Base-by-base conservation (phyloP, 345 rosid species). In the Salix suchowensis region DNA sequence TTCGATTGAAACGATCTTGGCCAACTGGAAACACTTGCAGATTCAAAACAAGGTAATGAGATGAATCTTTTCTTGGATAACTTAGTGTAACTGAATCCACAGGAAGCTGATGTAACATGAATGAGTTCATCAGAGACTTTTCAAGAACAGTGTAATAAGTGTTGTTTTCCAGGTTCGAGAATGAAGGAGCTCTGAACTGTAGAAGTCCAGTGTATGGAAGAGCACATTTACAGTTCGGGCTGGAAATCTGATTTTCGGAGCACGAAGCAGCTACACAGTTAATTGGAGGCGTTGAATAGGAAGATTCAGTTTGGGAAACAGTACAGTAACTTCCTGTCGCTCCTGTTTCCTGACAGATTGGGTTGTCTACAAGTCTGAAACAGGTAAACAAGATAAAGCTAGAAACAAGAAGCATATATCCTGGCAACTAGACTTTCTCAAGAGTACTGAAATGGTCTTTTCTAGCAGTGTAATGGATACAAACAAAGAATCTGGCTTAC, bases 311-410 rank as follows among this genome's bases (percentile, higher is more conserved):
- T n/a, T 8, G 70, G 19, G 77, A 21, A 67, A 74, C 19, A 14
- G 26, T 76, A 84, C 99, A 96, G 77, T 86, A 93, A 62, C 15
- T 16, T 61, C 26, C 24, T 7, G 60, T 6, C 28, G 48, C 44
- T 68, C 83, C 90, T 0, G 80, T 24, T 75, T 91, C 90, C 16
- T 8, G 26, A 74, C 98, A 96, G 72, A 89, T 76, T 24, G 89
- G 98, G 78, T 94, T 93, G 21, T 32, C 82, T 15, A 73, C 74
- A 80, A 96, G 91, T 82, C 99, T 94, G 93, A 86, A 76, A 21
- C 30, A 58, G 55, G 58, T 62, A 32, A 67, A 50, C 55, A 55
- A 60, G 28, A 26, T 26, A 26, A 26, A 26, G 68, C 16, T 65
- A 12, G 14, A 2, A 21, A 48, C 26, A 28, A 62, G 14, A 60